Base-by-base conservation (phyloP, 2,329 filamentous ascomycete species). In the Cladosporium colombiae region DNA sequence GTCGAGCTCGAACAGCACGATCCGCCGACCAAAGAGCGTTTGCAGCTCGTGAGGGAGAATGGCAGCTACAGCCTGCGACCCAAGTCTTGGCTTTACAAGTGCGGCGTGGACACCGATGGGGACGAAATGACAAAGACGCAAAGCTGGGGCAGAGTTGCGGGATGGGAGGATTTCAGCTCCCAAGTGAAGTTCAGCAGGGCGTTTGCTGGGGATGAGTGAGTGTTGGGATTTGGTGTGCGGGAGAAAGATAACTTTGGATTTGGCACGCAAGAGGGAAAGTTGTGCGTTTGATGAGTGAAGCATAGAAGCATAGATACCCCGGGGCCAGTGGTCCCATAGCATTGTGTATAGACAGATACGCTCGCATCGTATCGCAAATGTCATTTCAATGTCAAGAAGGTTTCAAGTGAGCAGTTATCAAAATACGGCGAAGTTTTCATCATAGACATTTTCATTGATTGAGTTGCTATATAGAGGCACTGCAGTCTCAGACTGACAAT, bases 111-210 rank as follows among this genome's bases (percentile, higher is more conserved):
- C 14, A 31, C 60, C 3, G 68, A 68, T 1, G 55, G 66, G n/a
- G 59, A 58, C 0, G 61, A 57, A 53, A 62, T 58, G 3, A 64
- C 60, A n/a, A 70, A 65, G 10, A 66, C 70, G 13, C 68, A 67
- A 29, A 71, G 72, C 0, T 73, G 68, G 66, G 70, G 59, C 23
- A 66, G 75, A 5, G 71, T 77, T 2, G 23, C 65, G 23, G 76
- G 75, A 0, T 76, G 70, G 66, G 73, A 74, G 58, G 74, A 77
- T 58, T 77, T 73, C 65, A 72, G 68, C 52, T 74, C 72, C 6
- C 50, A 76, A 59, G 68, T 77, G 21, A 77, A 77, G 67, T 78
- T 77, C 68, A 56, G 61, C 8, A 55, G 61, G 23, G 61, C 50
- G 18, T 63, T 63, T 56, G 61, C 23, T 31, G 61, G 61, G 2